These are phyloP conservation scores for Trifolium repens DNA, from an alignment of 306 rosid genomes.

Conservation along the genomic window DNA sequence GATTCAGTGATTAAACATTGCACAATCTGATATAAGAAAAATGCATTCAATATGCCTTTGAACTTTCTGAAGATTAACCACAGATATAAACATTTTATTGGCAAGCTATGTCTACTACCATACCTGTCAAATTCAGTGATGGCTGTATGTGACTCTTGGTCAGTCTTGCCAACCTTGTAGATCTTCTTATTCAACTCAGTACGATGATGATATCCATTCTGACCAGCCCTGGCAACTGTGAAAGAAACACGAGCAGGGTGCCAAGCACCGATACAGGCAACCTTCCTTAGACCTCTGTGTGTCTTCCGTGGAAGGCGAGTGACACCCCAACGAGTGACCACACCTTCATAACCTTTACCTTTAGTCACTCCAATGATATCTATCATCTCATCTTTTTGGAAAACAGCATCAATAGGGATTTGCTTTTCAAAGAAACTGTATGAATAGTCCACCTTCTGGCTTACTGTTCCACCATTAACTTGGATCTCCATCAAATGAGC, in stretches of 20 bases:
- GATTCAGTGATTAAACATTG: neutral
- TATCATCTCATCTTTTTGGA: conserved; percentile 91
- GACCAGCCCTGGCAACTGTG: conserved; percentile 93
- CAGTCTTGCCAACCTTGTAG: conserved; percentile 70
- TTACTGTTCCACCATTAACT: conserved; percentile 76
- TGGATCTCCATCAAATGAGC: conserved; percentile 93
- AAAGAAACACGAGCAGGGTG: conserved; percentile 92
- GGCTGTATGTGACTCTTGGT: conserved; percentile 67
- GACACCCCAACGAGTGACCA: conserved; percentile 91
- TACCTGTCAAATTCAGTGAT: conserved; percentile 61
- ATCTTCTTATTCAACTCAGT: conserved; percentile 85
- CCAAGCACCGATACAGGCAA: conserved; percentile 96
- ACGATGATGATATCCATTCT: conserved; percentile 89
- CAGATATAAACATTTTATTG: neutral
- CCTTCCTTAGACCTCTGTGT: conserved; percentile 88
- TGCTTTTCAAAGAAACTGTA: conserved; percentile 78
- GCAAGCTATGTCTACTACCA: neutral
- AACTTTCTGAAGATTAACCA: neutral
- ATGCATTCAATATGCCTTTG: neutral
- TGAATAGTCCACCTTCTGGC: conserved; percentile 77
- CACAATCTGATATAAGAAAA: neutral
- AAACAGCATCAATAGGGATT: conserved; percentile 76
- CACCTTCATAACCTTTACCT: conserved; percentile 95
- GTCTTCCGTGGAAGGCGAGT: conserved; percentile 96
- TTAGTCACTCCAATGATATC: conserved; percentile 85